Percentiles rank a stretch among this genome's conserved stretches.
Evolutionary conservation across 2,329 filamentous ascomycete genomes (phyloP).

Genomic region (Arthroderma sp.): DNA sequence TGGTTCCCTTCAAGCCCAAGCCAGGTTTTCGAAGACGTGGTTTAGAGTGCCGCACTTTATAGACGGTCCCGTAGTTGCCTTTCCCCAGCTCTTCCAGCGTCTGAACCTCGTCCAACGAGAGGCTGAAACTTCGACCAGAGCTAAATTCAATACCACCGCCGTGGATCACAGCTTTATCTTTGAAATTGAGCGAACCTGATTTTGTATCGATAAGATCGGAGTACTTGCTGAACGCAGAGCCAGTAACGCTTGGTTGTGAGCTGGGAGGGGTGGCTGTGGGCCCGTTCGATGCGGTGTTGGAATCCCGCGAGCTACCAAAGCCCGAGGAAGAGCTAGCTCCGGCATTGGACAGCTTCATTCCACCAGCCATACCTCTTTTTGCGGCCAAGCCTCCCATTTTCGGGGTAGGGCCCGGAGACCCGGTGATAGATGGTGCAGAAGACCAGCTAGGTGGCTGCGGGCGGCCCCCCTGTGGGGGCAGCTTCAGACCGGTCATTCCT

Average conservation of each 20-base stretch:
- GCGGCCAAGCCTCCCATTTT: constrained; percentile 35
- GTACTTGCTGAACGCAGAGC: constrained; percentile 51
- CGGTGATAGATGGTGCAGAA: constrained; percentile 6
- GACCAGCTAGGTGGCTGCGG: constrained; percentile 4
- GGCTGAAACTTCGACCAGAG: constrained; percentile 77
- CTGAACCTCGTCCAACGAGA: constrained; percentile 91
- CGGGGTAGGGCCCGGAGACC: constrained; percentile 17
- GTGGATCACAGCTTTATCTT: constrained; percentile 81
- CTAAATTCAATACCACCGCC: constrained; percentile 84
- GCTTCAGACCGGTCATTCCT: constrained; percentile 5
- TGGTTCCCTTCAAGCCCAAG: constrained; percentile 45
- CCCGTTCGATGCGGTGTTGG: background rate
- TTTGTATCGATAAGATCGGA: constrained; percentile 81
- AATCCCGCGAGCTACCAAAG: no score
- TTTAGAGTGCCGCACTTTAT: constrained; percentile 82
- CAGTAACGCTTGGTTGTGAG: constrained; percentile 13
- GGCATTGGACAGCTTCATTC: constrained; percentile 37
- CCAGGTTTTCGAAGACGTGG: constrained; percentile 49
- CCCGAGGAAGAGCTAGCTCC: constrained; percentile 26
- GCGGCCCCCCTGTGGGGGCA: constrained; percentile 19
- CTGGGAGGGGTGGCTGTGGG: constrained; percentile 5
- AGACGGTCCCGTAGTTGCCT: constrained; percentile 96
- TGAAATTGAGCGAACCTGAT: constrained; percentile 81
- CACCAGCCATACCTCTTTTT: constrained; percentile 34
- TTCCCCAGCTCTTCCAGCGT: constrained; percentile 88